These are phyloP conservation scores for Vigna nakashimae DNA, from an alignment of 306 rosid species.

Conservation along the genomic window DNA sequence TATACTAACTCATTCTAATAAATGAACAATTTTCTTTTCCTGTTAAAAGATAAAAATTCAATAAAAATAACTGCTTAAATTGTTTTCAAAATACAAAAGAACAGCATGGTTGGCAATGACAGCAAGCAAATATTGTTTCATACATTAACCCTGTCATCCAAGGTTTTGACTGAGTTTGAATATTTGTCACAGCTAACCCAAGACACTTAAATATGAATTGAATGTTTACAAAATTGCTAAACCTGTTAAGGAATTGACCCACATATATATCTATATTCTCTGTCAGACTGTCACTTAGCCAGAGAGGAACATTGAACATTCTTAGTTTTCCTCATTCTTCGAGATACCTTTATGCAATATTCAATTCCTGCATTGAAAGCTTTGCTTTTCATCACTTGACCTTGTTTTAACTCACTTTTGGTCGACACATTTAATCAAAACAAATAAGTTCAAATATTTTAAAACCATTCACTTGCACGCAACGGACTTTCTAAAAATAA, in stretches of 20 bases:
- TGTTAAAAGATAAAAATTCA: too few relatives aligned
- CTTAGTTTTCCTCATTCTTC: neutral
- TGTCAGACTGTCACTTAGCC: too few relatives aligned
- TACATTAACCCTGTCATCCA: neutral
- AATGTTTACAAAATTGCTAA: neutral
- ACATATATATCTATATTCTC: too few relatives aligned
- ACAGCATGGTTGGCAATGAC: too few relatives aligned
- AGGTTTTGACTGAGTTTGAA: conserved; percentile 1
- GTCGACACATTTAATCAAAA: neutral
- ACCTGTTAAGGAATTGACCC: neutral
- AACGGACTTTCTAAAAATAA: too few relatives aligned
- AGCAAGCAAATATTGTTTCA: neutral
- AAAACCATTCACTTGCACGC: too few relatives aligned
- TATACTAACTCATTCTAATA: too few relatives aligned
- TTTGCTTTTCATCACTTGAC: neutral
- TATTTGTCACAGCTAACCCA: conserved; percentile 5
- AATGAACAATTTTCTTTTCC: too few relatives aligned
- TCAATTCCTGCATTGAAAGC: neutral
- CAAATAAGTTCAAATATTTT: too few relatives aligned
- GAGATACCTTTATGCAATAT: neutral
- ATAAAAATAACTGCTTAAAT: too few relatives aligned
- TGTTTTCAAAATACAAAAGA: too few relatives aligned
- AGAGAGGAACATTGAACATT: neutral
- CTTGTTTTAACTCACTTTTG: neutral
- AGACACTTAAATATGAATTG: neutral